Conservation (phyloP, 305 asterid genomes). For the Fraxinus greggii region DNA sequence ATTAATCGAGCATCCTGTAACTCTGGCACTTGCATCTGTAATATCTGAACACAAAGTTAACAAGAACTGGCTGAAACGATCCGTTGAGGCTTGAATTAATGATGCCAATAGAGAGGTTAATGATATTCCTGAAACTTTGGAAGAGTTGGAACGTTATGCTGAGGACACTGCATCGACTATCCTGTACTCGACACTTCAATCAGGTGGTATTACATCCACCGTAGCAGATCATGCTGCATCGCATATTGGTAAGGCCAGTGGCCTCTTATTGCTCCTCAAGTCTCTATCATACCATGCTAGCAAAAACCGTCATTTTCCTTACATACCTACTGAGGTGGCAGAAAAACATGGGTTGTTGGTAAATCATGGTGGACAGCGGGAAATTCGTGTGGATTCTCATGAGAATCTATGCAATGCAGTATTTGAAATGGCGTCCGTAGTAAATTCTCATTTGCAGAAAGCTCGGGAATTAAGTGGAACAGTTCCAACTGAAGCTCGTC, state of each 20-base stretch:
- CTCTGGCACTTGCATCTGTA: conserved; percentile 67
- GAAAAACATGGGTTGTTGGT: conserved; percentile 67
- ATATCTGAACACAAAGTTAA: conserved; percentile 59
- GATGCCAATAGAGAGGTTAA: conserved; percentile 66
- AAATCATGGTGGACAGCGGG: conserved; percentile 45
- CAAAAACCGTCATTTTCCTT: conserved; percentile 50
- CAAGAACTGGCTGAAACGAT: conserved; percentile 79
- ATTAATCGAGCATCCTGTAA: conserved; percentile 82
- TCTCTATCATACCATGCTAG: conserved; percentile 77
- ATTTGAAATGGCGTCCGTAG: conserved; percentile 87
- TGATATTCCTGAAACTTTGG: conserved; percentile 55
- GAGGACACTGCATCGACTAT: conserved; percentile 82
- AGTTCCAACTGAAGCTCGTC: conserved; percentile 70
- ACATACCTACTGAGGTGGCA: conserved; percentile 67
- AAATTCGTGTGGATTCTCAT: conserved; percentile 52
- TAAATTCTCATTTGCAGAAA: conserved; percentile 67
- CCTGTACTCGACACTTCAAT: conserved; percentile 76
- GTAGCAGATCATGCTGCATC: conserved; percentile 92
- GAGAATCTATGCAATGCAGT: conserved; percentile 63
- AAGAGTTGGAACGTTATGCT: conserved; percentile 71
- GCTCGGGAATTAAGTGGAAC: conserved; percentile 63
- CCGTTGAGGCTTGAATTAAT: conserved; percentile 69
- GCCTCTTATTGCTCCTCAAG: conserved; percentile 71
- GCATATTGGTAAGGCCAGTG: conserved; percentile 90
- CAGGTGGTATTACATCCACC: conserved; percentile 69